Evolutionary conservation across 345 rosid species (phyloP), one percentile per base, ranked within the genome.

Genomic region (Hibiscus tridactylites): DNA sequence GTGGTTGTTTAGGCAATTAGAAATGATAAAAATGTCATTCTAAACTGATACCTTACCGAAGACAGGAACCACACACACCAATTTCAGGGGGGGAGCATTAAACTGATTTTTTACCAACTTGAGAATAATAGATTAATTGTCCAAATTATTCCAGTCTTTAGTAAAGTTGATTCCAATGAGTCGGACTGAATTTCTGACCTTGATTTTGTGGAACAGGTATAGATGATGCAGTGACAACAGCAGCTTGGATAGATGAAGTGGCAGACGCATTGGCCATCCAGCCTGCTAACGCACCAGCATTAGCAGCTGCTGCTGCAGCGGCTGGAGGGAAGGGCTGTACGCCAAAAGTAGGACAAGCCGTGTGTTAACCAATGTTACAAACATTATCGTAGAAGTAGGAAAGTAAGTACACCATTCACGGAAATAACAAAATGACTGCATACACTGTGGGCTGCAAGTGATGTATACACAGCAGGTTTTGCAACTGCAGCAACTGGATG

Each of bases 201-300:
- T 89, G 96, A 85, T 82, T 87, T 75, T 83, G 96, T 7, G 92
- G 81, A 73, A 82, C 83, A 46, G 96, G 96, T 54, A 89, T 84
- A n/a, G 93, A 83, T 3, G 91, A 89, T 72, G 97, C 89, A 68
- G 88, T 84, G 72, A 88, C 90, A 79, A 89, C 92, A 75, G 97
- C 88, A 39, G 97, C 93, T 87, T 90, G 98, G 68, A 88, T 87
- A 70, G 92, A 83, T 29, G 91, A 85, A 72, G 95, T 82, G 61
- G 87, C 90, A 73, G 92, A 88, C 56, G 86, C 86, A 81, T 85
- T 87, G 74, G 91, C 91, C 84, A 93, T 91, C 84, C 97, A 92
- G 73, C 97, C 90, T 74, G 97, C 91, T 62, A 89, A 77, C 61
- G 91, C 87, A 78, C 80, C 74, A 49, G 90, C 83, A 84, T 81